Evolutionary conservation across 2,329 filamentous ascomycete species (phyloP).

Genomic region (Huntiella bhutanensis): DNA sequence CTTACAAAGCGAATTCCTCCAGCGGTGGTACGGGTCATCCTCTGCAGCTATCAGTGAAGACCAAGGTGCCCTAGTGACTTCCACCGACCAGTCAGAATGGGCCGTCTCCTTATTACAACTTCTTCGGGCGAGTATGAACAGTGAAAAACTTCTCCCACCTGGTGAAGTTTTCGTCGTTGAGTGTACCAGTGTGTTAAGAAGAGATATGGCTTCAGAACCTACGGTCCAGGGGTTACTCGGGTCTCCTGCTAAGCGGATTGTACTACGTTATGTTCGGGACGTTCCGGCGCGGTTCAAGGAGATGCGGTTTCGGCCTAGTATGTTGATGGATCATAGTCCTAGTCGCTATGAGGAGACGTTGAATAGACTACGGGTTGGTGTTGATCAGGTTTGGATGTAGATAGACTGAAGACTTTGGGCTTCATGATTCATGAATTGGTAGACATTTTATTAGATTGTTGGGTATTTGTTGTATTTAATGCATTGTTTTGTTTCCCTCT

Average conservation of each 20-base stretch:
- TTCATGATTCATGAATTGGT: neutral
- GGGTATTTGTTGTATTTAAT: neutral
- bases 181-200: conserved; percentile 44
- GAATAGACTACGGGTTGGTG: conserved; percentile 35
- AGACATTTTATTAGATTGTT: neutral
- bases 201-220: conserved; percentile 24
- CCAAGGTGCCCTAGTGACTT: conserved; percentile 26
- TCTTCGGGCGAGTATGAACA: conserved; percentile 48
- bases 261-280: conserved; percentile 51
- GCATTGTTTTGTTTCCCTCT: conserved; percentile 13
- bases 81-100: conserved; percentile 35
- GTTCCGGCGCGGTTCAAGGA: conserved; percentile 53
- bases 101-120: conserved; percentile 47
- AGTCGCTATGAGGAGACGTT: conserved; percentile 54
- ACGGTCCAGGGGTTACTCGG: conserved; percentile 34
- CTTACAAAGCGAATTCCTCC: conserved; percentile 40
- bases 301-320: conserved; percentile 50
- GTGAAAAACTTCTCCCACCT: conserved; percentile 51
- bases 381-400: conserved; percentile 18
- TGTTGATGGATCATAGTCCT: conserved; percentile 60
- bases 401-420: neutral
- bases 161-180: conserved; percentile 61
- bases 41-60: conserved; percentile 14
- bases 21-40: conserved; percentile 38
- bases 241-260: conserved; percentile 45